phyloP scores from a whole-genome alignment of 2,329 filamentous ascomycete genomes.

The Albifimbria verrucaria region DNA sequence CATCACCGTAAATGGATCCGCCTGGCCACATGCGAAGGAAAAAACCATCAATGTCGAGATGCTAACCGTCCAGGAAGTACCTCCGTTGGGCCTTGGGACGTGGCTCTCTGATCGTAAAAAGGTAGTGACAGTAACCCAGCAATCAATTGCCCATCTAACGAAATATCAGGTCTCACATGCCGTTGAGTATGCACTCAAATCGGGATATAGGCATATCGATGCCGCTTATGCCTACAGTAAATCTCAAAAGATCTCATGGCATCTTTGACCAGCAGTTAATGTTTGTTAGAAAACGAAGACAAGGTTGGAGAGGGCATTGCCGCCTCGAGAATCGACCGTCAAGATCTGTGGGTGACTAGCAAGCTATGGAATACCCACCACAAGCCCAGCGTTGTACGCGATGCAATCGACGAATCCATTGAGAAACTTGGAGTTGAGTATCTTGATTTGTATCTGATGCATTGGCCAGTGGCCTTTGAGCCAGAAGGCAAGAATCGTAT shows the following conservation, averaged over 20 bases:
- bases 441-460: conserved; percentile 28
- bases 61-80: background rate
- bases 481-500: conserved; percentile 13
- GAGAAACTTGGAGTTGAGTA: conserved; percentile 26
- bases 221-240: conserved; percentile 57
- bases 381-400: conserved; percentile 21
- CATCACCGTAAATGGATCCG: background rate
- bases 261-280: background rate
- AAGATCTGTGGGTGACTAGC: conserved; percentile 24
- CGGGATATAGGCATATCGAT: conserved; percentile 55
- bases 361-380: conserved; percentile 34
- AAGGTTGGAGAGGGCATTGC: conserved; percentile 46
- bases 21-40: background rate
- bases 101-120: background rate
- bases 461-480: conserved; percentile 22
- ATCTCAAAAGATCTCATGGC: background rate
- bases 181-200: conserved; percentile 49
- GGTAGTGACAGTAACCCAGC: background rate
- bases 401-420: conserved; percentile 25
- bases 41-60: background rate
- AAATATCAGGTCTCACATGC: conserved; percentile 31
- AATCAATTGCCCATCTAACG: background rate
- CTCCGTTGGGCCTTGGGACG: background rate
- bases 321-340: conserved; percentile 18
- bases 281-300: conserved; percentile 40